A percentile compares a stretch with the other conserved stretches of the same genome.
These are phyloP conservation scores for Moricandia moricandioides DNA, from an alignment of 345 rosid genomes.

Conservation along the genomic window DNA sequence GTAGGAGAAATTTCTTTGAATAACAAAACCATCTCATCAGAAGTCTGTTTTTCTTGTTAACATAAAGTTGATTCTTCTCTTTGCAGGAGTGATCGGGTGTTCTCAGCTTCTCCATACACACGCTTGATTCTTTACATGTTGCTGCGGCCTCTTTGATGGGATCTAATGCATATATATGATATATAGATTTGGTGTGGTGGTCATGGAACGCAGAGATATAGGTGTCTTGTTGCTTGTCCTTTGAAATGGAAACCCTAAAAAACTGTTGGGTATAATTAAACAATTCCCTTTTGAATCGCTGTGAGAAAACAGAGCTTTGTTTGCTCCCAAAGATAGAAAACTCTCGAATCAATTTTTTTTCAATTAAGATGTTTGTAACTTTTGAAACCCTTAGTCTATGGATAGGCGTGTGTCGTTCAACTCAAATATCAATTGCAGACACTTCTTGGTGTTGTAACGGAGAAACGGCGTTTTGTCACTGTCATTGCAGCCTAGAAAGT, in stretches of 20 bases:
- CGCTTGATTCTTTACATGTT: not conserved
- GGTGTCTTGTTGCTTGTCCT: not conserved
- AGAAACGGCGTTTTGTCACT: no score
- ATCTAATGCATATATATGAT: slow-evolving; percentile 14
- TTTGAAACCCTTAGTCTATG: not conserved
- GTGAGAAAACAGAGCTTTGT: not conserved
- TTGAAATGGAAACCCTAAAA: slow-evolving; percentile 11
- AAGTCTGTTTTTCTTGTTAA: not conserved
- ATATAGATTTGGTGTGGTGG: slow-evolving; percentile 21
- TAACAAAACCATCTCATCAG: slow-evolving; percentile 1
- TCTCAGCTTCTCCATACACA: slow-evolving; percentile 24
- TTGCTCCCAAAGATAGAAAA: not conserved
- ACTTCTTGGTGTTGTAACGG: not conserved
- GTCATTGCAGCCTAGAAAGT: no score
- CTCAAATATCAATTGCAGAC: not conserved
- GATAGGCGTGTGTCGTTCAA: not conserved
- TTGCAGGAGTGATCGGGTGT: slow-evolving; percentile 25
- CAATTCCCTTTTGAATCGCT: slow-evolving; percentile 9
- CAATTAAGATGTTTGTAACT: not conserved
- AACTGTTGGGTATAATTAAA: not conserved
- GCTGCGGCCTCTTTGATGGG: not conserved
- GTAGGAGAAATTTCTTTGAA: not conserved
- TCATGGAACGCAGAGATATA: slow-evolving; percentile 14
- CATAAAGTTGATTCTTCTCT: not conserved
- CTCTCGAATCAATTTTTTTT: not conserved